Evolutionary conservation across 192 early-diverging fungal genomes (phyloP), one percentile per base, ranked within the genome.

Genomic region (Haplosporangium gracile): DNA sequence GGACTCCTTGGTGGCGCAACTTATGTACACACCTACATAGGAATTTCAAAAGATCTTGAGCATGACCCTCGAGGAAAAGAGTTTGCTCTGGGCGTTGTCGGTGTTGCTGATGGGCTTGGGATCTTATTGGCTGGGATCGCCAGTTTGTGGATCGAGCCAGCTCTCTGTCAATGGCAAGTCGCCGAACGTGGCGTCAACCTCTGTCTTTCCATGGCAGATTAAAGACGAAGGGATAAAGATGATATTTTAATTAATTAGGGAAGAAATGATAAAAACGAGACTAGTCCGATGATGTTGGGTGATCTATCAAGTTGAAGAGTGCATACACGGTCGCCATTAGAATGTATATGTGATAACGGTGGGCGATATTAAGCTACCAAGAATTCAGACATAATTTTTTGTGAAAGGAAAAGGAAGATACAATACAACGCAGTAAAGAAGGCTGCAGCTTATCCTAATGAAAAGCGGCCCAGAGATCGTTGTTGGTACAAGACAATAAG

Each of bases 11-110:
- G 89, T 29, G 89, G 89, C 34, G 53, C 89, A 6, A 88, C 86
- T n/a, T 90, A 90, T 79, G 89, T 90, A 6, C 85, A 90, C 55
- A 83, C 86, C 0, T 90, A 88, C 57, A 78, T 83, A 24, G 75
- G 84, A 2, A 90, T 90, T 18, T 83, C 81, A 7, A 57, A 73
- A 15, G 55, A 79, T n/a, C 47, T 88, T 22, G 82, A 86, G 40
- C 77, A 86, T 26, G 75, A 85, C 40, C 83, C 83, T 16, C 80
- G 75, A 29, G 88, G 77, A 24, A 88, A 88, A 26, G 89, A 90
- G 70, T 90, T 90, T 76, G 80, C 89, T 22, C 47, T 90, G 13
- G 89, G 89, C 0, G 89, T 79, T 8, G 83, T 85, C 36, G 89
- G 89, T 15, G 86, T 90, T 1, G 89, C 87, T 38, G 89, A 90